Conservation (phyloP, 1,284 basidiomycete species). For the Apiotrichum mycotoxinovorans region DNA sequence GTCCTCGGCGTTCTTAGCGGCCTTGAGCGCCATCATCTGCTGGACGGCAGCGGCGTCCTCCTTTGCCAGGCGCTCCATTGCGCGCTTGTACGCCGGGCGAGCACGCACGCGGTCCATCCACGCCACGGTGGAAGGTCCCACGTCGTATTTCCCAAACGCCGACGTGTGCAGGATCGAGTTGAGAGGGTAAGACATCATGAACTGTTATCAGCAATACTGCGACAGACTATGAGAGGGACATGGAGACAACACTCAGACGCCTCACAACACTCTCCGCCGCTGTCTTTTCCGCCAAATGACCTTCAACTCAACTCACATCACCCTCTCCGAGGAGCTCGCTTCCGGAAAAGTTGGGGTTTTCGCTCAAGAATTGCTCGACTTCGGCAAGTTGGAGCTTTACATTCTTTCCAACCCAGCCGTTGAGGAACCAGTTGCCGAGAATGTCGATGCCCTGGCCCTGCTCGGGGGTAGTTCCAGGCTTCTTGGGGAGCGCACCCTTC, state of each 20-base stretch:
- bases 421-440: slow-evolving; percentile 5
- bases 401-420: slow-evolving; percentile 15
- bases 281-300: not conserved
- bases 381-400: slow-evolving; percentile 22
- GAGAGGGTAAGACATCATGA: slow-evolving; percentile 12
- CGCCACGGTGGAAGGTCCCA: not conserved
- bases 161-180: not conserved
- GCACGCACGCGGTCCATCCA: slow-evolving; percentile 15
- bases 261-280: too few relatives aligned
- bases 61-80: slow-evolving; percentile 1
- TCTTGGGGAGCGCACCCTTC: slow-evolving; percentile 3
- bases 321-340: slow-evolving; percentile 35
- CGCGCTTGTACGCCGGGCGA: slow-evolving; percentile 13
- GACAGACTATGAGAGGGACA: too few relatives aligned
- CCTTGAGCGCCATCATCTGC: not conserved
- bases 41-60: slow-evolving; percentile 1
- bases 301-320: slow-evolving; percentile 29
- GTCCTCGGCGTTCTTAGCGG: not conserved
- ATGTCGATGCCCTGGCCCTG: slow-evolving; percentile 22
- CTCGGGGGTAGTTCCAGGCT: slow-evolving; percentile 11
- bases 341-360: slow-evolving; percentile 34
- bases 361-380: slow-evolving; percentile 32
- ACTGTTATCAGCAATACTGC: too few relatives aligned
- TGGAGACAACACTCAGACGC: too few relatives aligned
- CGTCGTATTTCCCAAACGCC: not conserved